Evolutionary conservation across 1,284 basidiomycete genomes (phyloP).

Genomic region (Athelia psychrophila): DNA sequence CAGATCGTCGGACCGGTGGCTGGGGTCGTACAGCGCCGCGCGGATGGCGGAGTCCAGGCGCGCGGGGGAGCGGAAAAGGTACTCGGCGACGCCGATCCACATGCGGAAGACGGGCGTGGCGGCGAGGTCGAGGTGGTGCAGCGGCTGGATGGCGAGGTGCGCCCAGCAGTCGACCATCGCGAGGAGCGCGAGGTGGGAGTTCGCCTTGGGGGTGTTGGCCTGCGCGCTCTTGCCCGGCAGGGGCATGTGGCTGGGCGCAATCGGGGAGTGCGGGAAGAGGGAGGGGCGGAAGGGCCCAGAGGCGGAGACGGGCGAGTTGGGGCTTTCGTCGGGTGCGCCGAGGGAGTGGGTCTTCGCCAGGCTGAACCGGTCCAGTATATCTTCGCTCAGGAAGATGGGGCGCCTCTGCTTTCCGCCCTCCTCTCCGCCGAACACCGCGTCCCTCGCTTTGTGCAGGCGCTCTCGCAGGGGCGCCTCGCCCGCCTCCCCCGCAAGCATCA

Average conservation of each 20-base stretch:
- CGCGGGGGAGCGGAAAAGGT: slow-evolving; percentile 76
- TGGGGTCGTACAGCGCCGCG: slow-evolving; percentile 77
- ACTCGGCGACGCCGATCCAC: slow-evolving; percentile 97
- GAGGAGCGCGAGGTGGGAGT: slow-evolving; percentile 94
- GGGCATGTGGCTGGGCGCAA: too few species aligned
- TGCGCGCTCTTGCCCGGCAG: background rate
- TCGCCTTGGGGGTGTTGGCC: slow-evolving; percentile 41
- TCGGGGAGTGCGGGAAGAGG: too few species aligned
- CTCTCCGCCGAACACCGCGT: slow-evolving; percentile 72
- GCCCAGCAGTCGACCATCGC: slow-evolving; percentile 99
- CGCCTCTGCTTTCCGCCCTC: slow-evolving; percentile 31
- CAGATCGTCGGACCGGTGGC: slow-evolving; percentile 86
- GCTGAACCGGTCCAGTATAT: slow-evolving; percentile 88
- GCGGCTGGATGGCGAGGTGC: slow-evolving; percentile 83
- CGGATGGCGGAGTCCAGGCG: slow-evolving; percentile 63
- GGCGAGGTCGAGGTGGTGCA: slow-evolving; percentile 76
- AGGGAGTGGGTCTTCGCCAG: slow-evolving; percentile 52
- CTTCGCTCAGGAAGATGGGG: slow-evolving; percentile 86
- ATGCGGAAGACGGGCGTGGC: slow-evolving; percentile 96
- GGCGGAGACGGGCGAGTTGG: background rate
- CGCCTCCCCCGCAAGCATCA: slow-evolving; percentile 71
- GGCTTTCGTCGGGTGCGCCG: slow-evolving; percentile 8
- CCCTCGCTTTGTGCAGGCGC: slow-evolving; percentile 76
- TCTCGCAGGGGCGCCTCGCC: slow-evolving; percentile 57
- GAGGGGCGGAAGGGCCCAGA: background rate